Conservation (phyloP, 2,329 filamentous ascomycete genomes). For the Fusarium nelsonii region DNA sequence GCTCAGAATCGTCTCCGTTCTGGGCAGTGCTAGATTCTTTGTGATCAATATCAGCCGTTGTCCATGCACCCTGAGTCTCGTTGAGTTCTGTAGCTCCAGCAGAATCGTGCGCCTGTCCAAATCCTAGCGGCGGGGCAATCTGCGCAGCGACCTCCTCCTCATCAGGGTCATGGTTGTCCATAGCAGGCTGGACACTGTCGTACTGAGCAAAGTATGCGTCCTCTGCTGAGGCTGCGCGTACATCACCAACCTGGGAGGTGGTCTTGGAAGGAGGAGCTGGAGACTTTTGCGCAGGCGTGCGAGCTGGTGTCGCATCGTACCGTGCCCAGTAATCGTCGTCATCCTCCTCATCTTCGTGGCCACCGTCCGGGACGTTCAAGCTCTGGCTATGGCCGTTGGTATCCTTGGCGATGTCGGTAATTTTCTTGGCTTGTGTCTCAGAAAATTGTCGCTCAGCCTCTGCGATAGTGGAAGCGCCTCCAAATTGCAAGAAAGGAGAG, state of each 20-base stretch:
- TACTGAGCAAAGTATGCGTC: constrained; percentile 83
- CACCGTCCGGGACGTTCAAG: constrained; percentile 28
- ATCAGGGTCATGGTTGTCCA: constrained; percentile 86
- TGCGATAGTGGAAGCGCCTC: constrained; percentile 62
- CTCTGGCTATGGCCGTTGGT: constrained; percentile 24
- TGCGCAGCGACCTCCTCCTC: constrained; percentile 63
- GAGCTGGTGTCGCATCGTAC: constrained; percentile 78
- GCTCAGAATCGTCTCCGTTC: constrained; percentile 49
- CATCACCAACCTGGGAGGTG: constrained; percentile 43
- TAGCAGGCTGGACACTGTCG: constrained; percentile 80
- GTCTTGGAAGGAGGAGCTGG: constrained; percentile 65
- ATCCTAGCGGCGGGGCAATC: constrained; percentile 52
- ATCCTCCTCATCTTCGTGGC: constrained; percentile 66
- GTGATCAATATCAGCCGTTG: constrained; percentile 58
- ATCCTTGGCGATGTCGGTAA: constrained; percentile 27
- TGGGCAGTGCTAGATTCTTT: constrained; percentile 51
- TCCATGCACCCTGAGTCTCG: constrained; percentile 56
- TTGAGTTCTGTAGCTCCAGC: constrained; percentile 41
- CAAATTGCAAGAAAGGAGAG: constrained; percentile 67
- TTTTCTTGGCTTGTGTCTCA: constrained; percentile 49
- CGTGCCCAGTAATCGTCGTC: constrained; percentile 85
- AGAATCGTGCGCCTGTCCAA: constrained; percentile 36
- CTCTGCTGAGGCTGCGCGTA: constrained; percentile 62
- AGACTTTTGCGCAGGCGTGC: constrained; percentile 73
- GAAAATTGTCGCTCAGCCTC: constrained; percentile 72